Base-by-base conservation (phyloP, 2,329 filamentous ascomycete species). In the Xylariaceae sp. region DNA sequence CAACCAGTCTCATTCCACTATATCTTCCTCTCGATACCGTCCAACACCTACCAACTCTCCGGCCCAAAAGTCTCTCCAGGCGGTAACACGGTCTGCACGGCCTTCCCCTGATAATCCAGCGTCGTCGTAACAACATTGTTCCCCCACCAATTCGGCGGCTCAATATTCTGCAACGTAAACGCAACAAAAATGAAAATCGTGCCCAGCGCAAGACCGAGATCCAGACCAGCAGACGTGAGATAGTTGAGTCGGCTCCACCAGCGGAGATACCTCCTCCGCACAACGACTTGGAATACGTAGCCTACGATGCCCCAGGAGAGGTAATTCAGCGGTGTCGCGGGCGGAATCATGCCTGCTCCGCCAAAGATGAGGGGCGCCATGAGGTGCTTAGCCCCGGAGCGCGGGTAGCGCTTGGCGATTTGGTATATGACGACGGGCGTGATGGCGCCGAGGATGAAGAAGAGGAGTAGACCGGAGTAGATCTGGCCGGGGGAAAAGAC, bases 211-310 rank as follows among this genome's bases (percentile, higher is more conserved):
- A 90, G 77, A 1, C 88, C 88, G 10, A 88, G 77, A 65, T 90
- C 88, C 52, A 91, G 76, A 0, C 83, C 88, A 0, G 86, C 88
- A 10, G 85, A 87, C 0, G 88, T 87, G 61, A 90, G 74, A 67
- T 88, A 90, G 74, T 90, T 90, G 69, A 89, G 82, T 30, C 86
- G 80, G 72, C 82, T 83, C 88, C 88, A 91, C 88, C 88, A 91
- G 34, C 75, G 80, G 62, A 84, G 84, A 71, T 83, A 80, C 11
- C 80, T 78, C 67, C 82, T 82, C 72, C 85, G 84, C 69, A 91
- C 82, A 68, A 77, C 80, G 71, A 83, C 84, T 71, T 91, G 88
- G 77, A 90, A 91, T 37, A 88, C 62, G 65, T 83, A 85, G 35
- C 88, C 88, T 2, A 90, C 85, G 58, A 88, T 74, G 15, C 85